phyloP scores from a whole-genome alignment of 2,329 filamentous ascomycete genomes.

The Nemania serpens region DNA sequence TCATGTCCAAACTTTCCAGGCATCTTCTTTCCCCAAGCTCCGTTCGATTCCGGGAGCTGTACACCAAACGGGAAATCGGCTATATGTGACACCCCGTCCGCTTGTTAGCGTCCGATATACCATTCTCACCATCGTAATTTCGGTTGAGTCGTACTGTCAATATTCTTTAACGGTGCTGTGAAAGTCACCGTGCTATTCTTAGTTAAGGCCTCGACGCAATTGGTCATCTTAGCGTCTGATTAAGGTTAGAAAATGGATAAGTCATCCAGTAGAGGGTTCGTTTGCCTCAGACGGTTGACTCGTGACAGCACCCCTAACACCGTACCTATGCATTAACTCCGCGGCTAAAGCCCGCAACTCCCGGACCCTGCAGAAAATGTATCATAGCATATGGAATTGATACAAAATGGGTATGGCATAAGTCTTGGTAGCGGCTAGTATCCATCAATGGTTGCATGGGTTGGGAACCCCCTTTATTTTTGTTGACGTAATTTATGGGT shows the following conservation, averaged over 20 bases:
- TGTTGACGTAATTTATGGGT: slow-evolving; percentile 1
- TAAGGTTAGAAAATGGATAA: too few species aligned
- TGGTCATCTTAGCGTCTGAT: too few species aligned
- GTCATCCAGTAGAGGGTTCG: too few species aligned
- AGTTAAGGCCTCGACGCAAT: too few species aligned
- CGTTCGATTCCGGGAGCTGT: not conserved
- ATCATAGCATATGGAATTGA: not conserved
- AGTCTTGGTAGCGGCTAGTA: not conserved
- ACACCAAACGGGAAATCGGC: slow-evolving; percentile 2
- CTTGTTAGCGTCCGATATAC: not conserved
- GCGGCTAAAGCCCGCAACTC: slow-evolving; percentile 15
- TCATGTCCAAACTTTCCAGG: too few species aligned
- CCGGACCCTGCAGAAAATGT: slow-evolving; percentile 10
- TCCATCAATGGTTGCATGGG: not conserved
- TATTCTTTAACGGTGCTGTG: too few species aligned
- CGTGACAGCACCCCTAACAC: not conserved
- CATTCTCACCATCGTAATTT: not conserved
- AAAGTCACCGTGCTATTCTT: too few species aligned
- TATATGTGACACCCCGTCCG: not conserved
- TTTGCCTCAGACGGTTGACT: too few species aligned
- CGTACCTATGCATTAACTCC: slow-evolving; percentile 14
- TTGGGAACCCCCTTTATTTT: not conserved
- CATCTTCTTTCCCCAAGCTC: not conserved
- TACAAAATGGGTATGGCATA: not conserved
- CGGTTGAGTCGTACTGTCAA: too few species aligned